Conservation (phyloP, 495 filamentous ascomycete species). For the Penicillium odoratum region DNA sequence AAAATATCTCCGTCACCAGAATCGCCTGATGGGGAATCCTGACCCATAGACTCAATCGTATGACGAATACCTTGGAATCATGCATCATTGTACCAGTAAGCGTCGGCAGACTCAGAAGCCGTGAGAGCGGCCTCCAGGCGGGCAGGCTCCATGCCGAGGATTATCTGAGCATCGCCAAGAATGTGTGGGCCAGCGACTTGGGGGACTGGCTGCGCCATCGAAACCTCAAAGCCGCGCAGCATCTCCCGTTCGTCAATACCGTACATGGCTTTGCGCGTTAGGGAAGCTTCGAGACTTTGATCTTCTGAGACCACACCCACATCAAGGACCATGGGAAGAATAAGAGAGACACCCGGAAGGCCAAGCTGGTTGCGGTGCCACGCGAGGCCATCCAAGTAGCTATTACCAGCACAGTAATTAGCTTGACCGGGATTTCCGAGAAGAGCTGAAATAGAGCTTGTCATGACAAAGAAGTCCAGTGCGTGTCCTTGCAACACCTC, state of each 20-base stretch:
- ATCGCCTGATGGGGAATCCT: background rate
- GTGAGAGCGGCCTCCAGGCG: background rate
- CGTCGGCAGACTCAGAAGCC: background rate
- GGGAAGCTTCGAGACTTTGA: background rate
- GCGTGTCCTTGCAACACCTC: background rate
- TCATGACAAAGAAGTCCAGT: background rate
- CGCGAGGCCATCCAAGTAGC: background rate
- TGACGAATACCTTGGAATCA: background rate
- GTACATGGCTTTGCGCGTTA: background rate
- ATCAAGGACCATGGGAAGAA: background rate
- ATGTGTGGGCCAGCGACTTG: background rate
- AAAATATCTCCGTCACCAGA: background rate
- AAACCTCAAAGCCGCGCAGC: background rate
- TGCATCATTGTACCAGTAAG: background rate
- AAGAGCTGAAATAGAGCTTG: background rate
- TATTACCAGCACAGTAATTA: background rate
- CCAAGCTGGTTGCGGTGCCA: background rate
- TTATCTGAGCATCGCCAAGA: background rate
- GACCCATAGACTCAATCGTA: background rate
- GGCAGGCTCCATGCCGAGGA: background rate
- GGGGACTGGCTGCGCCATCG: background rate
- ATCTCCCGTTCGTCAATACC: background rate
- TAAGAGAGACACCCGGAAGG: background rate
- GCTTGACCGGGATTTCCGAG: background rate
- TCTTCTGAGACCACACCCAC: background rate